Percentiles rank a stretch among this genome's conserved stretches.
Conservation (phyloP, 495 filamentous ascomycete species). For the Tuber indicum region DNA sequence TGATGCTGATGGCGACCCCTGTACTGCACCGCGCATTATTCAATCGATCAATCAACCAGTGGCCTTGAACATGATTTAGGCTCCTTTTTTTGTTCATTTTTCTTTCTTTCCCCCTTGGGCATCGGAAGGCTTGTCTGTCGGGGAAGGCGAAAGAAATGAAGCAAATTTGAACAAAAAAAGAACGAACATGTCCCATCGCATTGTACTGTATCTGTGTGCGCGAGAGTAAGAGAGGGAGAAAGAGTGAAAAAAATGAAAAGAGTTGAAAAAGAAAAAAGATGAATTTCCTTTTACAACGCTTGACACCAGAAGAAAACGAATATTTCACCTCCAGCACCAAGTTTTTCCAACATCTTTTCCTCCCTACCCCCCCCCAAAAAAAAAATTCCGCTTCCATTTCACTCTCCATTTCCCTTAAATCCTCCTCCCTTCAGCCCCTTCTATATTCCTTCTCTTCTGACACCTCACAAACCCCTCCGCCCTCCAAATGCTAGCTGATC, state of each 20-base stretch:
- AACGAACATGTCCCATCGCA: not conserved
- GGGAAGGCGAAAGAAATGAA: not conserved
- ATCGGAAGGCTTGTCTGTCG: not conserved
- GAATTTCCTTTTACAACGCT: constrained; percentile 21
- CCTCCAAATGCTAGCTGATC: constrained; percentile 20
- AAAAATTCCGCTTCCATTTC: not conserved
- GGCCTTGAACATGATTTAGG: not conserved
- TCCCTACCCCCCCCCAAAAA: not conserved
- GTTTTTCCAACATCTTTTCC: constrained; percentile 10
- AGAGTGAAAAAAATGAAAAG: not conserved
- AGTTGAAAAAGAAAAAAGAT: constrained; percentile 16
- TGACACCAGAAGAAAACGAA: not conserved
- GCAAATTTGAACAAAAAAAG: not conserved
- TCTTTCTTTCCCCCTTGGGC: not conserved
- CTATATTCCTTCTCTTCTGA: constrained; percentile 10
- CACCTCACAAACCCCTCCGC: constrained; percentile 3
- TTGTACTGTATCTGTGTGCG: constrained; percentile 18
- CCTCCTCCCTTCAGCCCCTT: not conserved
- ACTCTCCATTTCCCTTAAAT: not conserved
- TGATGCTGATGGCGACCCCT: not conserved
- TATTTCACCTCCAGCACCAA: not conserved
- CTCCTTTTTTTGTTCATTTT: not conserved
- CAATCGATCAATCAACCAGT: not conserved
- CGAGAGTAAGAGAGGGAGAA: not conserved
- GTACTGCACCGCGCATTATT: not conserved